Evolutionary conservation across 345 rosid species (phyloP), one percentile per base, ranked within the genome.

Genomic region (Melastoma malabathricum): DNA sequence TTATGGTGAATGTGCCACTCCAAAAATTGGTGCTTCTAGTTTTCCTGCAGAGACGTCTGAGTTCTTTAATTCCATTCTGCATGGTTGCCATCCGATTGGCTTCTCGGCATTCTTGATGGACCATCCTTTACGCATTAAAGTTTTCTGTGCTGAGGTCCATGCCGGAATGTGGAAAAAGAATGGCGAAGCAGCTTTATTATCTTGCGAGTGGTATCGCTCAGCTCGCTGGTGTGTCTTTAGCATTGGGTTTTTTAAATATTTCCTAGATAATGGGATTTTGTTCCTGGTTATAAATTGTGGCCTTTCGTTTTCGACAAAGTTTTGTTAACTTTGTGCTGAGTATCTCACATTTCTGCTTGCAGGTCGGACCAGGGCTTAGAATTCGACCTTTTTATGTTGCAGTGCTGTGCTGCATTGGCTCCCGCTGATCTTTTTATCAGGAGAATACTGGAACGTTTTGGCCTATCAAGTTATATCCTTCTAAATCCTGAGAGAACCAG

Each of bases 131-230:
- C 98, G 84, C 46, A 68, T 77, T 59, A 80, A 93, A 80, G 98
- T 79, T 22, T 92, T 92, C 57, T 84, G 86, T 71, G 83, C 98
- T 23, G 76, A 92, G 60, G 86, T 92, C 64, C 79, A 66, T 54
- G 93, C 95, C 59, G 95, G 95, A 71, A 84, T 87, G 96, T 92
- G 98, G 98, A 79, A 72, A 62, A 92, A 73, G 82, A 86, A 92
- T 68, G 95, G 78, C 50, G 96, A 92, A 64, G 61, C 81, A 65
- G 87, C 89, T 44, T 27, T 74, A 63, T 60, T 81, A 56, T 69
- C 79, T 63, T 69, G 66, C 52, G 89, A 87, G 56, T 86, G 80
- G 86, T 87, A 86, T 58, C 87, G 84, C 51, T 79, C 96, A 47
- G 84, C 64, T 63, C 82, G 80, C 27, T 79, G 96, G 97, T 92